Base-by-base conservation (phyloP, 2,329 filamentous ascomycete genomes). In the Fusarium heterosporum region DNA sequence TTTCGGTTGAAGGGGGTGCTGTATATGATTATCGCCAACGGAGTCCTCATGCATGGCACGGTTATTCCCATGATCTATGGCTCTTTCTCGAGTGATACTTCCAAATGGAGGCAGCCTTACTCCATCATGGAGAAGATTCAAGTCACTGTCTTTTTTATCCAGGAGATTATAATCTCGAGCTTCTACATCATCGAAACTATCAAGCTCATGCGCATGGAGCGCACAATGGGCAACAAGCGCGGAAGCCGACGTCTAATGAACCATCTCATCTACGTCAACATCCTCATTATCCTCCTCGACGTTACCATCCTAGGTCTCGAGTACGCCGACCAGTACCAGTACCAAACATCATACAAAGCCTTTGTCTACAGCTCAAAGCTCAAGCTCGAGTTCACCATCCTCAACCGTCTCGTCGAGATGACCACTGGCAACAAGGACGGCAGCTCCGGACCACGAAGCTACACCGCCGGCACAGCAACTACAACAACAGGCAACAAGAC, bases 1-100 rank as follows among this genome's bases (percentile, higher is more conserved):
- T 74, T 75, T 3, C 73, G 83, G 4, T 77, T 89, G 1, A 80
- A 79, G 6, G 77, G 79, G 12, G 82, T 87, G 0, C 77, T 88
- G 1, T 79, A 72, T 52, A 87, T 90, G 82, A 89, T 90, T 58
- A 80, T 88, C 38, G 70, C 80, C 60, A 82, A 89, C 68, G 80
- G 79, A 17, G 64, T 88, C 36, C 55, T 87, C 11, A 75, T 87
- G 25, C 85, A 89, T 65, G 76, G 85, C 0, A 80, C 83, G 0
- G 85, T 84, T 6, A 84, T 82, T 1, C 79, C 89, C 3, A 74
- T 90, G 29, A 84, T 84, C 4, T 88, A 82, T 61, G 86, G 83
- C 12, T 78, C 83, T 1, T 85, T 84, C 64, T 77, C 77, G 1
- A 63, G 29, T 2, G 61, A 64, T 17, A 68, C 72, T 4, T 39